These are phyloP conservation scores for Leccinum pellstonianum DNA, from an alignment of 768 basidiomycete genomes.

Conservation along the genomic window DNA sequence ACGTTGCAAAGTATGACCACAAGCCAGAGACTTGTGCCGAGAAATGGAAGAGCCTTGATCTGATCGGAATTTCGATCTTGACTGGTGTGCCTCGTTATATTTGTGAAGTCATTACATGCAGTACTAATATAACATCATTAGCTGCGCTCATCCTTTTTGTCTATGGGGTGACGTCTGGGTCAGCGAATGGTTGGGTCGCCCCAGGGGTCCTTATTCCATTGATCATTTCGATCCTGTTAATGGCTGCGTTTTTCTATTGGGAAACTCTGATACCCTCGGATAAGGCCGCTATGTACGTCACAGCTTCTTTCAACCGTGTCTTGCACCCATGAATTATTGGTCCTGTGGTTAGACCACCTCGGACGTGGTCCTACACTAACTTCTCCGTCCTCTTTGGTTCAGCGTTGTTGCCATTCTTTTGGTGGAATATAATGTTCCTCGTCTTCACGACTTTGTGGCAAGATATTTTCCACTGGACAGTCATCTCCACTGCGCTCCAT, in stretches of 20 bases:
- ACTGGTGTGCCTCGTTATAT: slow-evolving; percentile 29
- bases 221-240: slow-evolving; percentile 42
- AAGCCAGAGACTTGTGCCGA: neutral
- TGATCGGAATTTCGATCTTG: slow-evolving; percentile 39
- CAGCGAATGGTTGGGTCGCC: slow-evolving; percentile 48
- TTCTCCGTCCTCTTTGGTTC: slow-evolving; percentile 39
- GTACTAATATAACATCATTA: slow-evolving; percentile 12
- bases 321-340: neutral
- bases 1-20: slow-evolving; percentile 5
- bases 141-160: slow-evolving; percentile 40
- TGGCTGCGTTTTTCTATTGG: slow-evolving; percentile 49
- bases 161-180: slow-evolving; percentile 45
- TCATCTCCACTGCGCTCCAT: slow-evolving; percentile 39
- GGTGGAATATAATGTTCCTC: slow-evolving; percentile 39
- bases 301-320: neutral
- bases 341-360: slow-evolving; percentile 36
- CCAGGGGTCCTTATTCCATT: slow-evolving; percentile 46
- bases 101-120: neutral
- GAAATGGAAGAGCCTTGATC: slow-evolving; percentile 36
- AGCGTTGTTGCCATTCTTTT: slow-evolving; percentile 41
- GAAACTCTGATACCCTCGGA: slow-evolving; percentile 42
- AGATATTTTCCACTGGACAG: slow-evolving; percentile 41
- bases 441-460: slow-evolving; percentile 42
- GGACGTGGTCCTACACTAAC: slow-evolving; percentile 42
- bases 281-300: slow-evolving; percentile 42